Percentiles rank a stretch among this genome's conserved stretches.
These are phyloP conservation scores for Echria macrotheca DNA, from an alignment of 495 filamentous ascomycete genomes.

Conservation along the genomic window DNA sequence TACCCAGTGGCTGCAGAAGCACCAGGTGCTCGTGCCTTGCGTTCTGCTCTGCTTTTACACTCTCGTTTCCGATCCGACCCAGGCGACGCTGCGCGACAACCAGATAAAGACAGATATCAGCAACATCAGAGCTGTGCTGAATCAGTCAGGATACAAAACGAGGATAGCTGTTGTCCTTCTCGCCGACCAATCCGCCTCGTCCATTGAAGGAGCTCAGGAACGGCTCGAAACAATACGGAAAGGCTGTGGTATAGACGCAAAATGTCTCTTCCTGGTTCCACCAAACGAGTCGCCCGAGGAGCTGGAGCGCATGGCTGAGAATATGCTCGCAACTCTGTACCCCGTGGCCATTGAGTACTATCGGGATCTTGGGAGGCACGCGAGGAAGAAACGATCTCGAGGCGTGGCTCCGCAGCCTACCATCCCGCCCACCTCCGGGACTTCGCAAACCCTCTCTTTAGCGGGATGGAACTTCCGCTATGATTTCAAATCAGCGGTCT, in stretches of 20 bases:
- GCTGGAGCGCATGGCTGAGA: conserved; percentile 58
- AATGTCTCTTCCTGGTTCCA: conserved; percentile 60
- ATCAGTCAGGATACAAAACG: conserved; percentile 64
- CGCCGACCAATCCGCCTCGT: conserved; percentile 57
- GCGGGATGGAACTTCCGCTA: conserved; percentile 89
- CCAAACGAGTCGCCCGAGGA: conserved; percentile 45
- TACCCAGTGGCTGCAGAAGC: conserved; percentile 75
- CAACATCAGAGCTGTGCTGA: conserved; percentile 58
- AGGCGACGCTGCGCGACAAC: conserved; percentile 72
- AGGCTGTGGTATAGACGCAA: conserved; percentile 72
- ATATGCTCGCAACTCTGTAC: conserved; percentile 56
- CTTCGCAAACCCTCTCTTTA: conserved; percentile 73
- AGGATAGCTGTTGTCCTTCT: conserved; percentile 72
- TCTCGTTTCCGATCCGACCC: conserved; percentile 62
- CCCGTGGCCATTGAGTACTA: conserved; percentile 76
- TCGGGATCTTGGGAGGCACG: conserved; percentile 81
- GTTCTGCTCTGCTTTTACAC: conserved; percentile 70
- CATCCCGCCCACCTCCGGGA: conserved; percentile 74
- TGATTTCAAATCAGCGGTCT: conserved; percentile 84
- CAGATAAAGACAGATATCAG: conserved; percentile 86
- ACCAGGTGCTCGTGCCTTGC: conserved; percentile 74
- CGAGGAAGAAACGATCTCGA: conserved; percentile 73
- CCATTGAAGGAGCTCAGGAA: conserved; percentile 55
- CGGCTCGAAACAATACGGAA: conserved; percentile 68
- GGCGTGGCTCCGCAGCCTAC: conserved; percentile 72